Percentiles rank a stretch among this genome's conserved stretches.
These are phyloP conservation scores for Elsinoe fawcettii DNA, from an alignment of 2,329 filamentous ascomycete genomes.

Conservation along the genomic window DNA sequence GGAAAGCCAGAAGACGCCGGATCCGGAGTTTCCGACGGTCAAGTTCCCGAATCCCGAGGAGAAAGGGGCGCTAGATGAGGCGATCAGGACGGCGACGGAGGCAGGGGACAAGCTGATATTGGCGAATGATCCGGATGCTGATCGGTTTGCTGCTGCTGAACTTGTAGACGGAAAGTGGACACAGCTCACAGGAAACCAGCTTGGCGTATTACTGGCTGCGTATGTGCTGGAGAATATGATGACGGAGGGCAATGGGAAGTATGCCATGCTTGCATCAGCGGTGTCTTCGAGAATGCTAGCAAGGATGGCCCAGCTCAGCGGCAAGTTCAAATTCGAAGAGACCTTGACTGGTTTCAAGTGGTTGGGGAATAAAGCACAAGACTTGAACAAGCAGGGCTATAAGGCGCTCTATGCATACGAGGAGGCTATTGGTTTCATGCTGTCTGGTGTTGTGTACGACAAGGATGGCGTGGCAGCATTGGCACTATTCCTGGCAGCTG, in stretches of 20 bases:
- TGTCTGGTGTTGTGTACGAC: conserved; percentile 53
- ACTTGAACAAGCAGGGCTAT: conserved; percentile 44
- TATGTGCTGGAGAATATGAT: conserved; percentile 46
- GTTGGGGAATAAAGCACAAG: conserved; percentile 54
- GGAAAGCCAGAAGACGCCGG: conserved; percentile 46
- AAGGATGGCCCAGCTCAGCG: conserved; percentile 43
- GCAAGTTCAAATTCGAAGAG: conserved; percentile 52
- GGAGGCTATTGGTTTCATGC: conserved; percentile 62
- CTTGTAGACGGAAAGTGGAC: conserved; percentile 50
- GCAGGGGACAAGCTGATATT: conserved; percentile 46
- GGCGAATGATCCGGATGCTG: conserved; percentile 59
- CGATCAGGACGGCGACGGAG: conserved; percentile 48
- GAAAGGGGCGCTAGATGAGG: conserved; percentile 52
- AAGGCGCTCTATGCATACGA: conserved; percentile 52
- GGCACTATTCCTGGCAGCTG: conserved; percentile 50
- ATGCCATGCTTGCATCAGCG: conserved; percentile 54
- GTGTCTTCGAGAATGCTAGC: conserved; percentile 58
- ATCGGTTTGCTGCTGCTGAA: conserved; percentile 55
- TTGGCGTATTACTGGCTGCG: conserved; percentile 53
- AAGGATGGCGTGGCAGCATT: conserved; percentile 58
- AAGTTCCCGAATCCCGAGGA: conserved; percentile 60
- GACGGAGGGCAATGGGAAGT: conserved; percentile 20
- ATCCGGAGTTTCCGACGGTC: conserved; percentile 57
- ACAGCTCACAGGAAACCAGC: conserved; percentile 57
- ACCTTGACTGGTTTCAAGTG: conserved; percentile 62